Base-by-base conservation (phyloP, 176 grass and related monocot genomes). In the Triticum timopheevii region DNA sequence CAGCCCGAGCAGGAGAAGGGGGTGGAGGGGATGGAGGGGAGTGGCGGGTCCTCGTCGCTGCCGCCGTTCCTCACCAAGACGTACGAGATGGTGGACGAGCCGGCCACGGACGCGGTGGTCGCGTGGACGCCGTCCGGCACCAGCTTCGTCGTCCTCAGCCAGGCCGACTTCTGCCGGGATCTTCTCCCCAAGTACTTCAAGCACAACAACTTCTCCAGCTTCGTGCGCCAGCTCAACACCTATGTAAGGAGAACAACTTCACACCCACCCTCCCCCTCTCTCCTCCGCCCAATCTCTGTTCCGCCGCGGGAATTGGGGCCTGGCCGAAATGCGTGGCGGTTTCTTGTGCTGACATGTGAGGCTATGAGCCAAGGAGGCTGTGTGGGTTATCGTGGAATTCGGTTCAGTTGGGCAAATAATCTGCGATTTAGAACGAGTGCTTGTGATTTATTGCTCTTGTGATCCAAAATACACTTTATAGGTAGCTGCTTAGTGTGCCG, bases 201-300 rank as follows among this genome's bases (percentile, higher is more conserved):
- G 92, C 97, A 99, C 85, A 99, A 91, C 65, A 99, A 99, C 80
- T 99, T 99, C 92, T 96, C 94, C 78, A 99, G 97, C 87, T 99
- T 99, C 80, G 97, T 99, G 31, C 85, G 96, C 3, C 96, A 96
- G 90, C 96, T 98, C 35, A 98, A 98, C 87, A 98, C 96, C 86
- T 96, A 99, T 69, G 97, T 99, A 87, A 99, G 94, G 47, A 19
- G 47, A 15, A 59, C 10, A 5, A 27, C 65, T 36, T 30, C 72
- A 5, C 79, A 50, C 77, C 15, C 49, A 23, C 11, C 84, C 33
- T 1, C 2, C 10, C 28, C 3, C 66, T 22, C 28, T 22, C 58
- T 36, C 22, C 27, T 10, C 30, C 20, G 62, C 7, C 66, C 65
- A 23, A 54, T 70, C 12, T 25, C 30, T 31, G 44, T 42, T 16